Percentiles rank a stretch among this genome's conserved stretches.
Evolutionary conservation across 495 filamentous ascomycete genomes (phyloP).

Genomic region (Podospora pseudopauciseta): DNA sequence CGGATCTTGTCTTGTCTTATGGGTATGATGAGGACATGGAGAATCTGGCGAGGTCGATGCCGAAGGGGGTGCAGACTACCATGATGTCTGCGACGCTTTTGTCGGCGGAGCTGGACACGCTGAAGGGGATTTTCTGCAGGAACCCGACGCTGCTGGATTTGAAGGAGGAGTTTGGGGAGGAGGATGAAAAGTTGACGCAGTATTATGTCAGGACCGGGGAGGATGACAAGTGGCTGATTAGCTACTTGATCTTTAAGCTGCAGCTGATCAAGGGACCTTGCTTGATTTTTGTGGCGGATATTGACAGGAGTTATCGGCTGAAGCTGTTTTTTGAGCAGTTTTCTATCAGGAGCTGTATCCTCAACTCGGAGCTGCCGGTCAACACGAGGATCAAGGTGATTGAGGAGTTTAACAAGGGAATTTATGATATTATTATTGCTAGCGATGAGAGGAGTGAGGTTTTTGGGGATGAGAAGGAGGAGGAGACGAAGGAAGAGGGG

Average conservation of each 20-base stretch:
- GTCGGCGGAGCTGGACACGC: conserved; percentile 74
- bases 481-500: conserved; percentile 27
- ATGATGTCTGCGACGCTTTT: conserved; percentile 93
- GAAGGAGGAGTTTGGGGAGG: conserved; percentile 62
- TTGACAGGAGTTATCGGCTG: conserved; percentile 88
- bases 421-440: conserved; percentile 94
- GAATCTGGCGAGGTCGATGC: conserved; percentile 67
- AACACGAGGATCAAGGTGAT: conserved; percentile 92
- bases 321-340: conserved; percentile 98
- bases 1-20: conserved; percentile 90
- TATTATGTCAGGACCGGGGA: conserved; percentile 79
- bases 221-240: conserved; percentile 93
- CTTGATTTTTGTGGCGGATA: conserved; percentile 89
- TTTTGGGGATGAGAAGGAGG: conserved; percentile 55
- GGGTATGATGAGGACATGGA: conserved; percentile 90
- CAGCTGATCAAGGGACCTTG: conserved; percentile 92
- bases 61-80: conserved; percentile 82
- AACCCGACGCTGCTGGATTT: conserved; percentile 73
- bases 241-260: conserved; percentile 91
- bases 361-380: conserved; percentile 93
- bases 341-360: conserved; percentile 84
- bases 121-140: conserved; percentile 84
- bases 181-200: conserved; percentile 72
- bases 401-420: conserved; percentile 84
- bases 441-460: conserved; percentile 84